Evolutionary conservation across 2,329 filamentous ascomycete genomes (phyloP).

Genomic region (Zelopaecilomyces penicillatus): DNA sequence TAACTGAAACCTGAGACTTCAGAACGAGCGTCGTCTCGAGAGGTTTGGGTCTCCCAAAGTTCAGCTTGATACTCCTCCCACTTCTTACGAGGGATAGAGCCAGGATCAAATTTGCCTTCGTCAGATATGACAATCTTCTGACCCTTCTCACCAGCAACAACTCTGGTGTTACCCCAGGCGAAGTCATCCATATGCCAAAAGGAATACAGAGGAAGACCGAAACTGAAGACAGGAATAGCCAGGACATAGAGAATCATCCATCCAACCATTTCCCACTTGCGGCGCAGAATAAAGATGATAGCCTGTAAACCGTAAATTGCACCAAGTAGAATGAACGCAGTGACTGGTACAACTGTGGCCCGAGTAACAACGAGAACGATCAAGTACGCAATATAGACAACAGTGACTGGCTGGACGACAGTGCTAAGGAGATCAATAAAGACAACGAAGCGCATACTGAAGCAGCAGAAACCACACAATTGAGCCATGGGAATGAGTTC

Average conservation of each 20-base stretch:
- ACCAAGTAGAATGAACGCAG: slow-evolving; percentile 80
- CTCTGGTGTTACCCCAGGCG: slow-evolving; percentile 97
- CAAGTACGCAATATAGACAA: slow-evolving; percentile 84
- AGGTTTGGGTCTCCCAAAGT: slow-evolving; percentile 88
- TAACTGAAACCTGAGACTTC: slow-evolving; percentile 93
- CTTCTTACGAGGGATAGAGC: slow-evolving; percentile 89
- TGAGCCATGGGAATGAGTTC: slow-evolving; percentile 90
- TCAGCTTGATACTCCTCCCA: slow-evolving; percentile 99
- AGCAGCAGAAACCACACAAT: slow-evolving; percentile 98
- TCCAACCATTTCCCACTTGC: slow-evolving; percentile 99
- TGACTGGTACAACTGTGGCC: slow-evolving; percentile 63
- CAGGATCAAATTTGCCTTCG: slow-evolving; percentile 95
- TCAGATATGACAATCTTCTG: slow-evolving; percentile 89
- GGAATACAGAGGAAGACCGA: slow-evolving; percentile 81
- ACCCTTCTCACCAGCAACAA: slow-evolving; percentile 89
- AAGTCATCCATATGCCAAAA: slow-evolving; percentile 99
- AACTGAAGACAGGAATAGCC: slow-evolving; percentile 85
- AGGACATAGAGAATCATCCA: slow-evolving; percentile 97
- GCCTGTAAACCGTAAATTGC: slow-evolving; percentile 97
- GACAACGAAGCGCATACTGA: slow-evolving; percentile 97
- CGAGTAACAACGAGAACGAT: slow-evolving; percentile 63
- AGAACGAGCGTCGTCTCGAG: slow-evolving; percentile 72
- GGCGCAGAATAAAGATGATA: slow-evolving; percentile 90
- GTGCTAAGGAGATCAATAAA: slow-evolving; percentile 91
- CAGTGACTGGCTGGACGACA: slow-evolving; percentile 80